Conservation (phyloP, 2,329 filamentous ascomycete species). For the Aureobasidium sp. region DNA sequence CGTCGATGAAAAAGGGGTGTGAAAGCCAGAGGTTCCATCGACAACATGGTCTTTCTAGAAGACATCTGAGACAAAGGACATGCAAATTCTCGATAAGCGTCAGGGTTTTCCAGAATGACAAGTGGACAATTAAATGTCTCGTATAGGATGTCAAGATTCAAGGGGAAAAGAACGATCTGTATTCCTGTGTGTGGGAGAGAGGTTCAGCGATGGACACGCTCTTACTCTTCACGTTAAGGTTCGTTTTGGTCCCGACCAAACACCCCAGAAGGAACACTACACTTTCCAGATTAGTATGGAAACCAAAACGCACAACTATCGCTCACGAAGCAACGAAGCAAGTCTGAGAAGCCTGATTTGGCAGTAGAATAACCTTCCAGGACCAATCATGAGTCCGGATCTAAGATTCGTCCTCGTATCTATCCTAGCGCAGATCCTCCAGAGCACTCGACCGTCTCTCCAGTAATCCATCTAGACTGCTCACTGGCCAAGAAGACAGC, state of each 20-base stretch:
- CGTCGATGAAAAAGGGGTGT: background rate
- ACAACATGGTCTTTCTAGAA: background rate
- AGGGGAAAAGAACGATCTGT: background rate
- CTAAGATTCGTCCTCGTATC: background rate
- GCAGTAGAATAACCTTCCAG: too few species aligned
- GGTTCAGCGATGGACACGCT: background rate
- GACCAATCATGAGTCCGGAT: too few species aligned
- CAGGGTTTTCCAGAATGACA: background rate
- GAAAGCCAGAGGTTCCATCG: background rate
- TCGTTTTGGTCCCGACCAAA: background rate
- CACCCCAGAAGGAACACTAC: too few species aligned
- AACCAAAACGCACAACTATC: background rate
- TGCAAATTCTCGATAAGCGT: background rate
- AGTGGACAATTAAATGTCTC: background rate
- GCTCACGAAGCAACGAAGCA: too few species aligned
- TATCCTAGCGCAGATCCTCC: conserved; percentile 1
- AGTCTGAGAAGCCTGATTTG: too few species aligned
- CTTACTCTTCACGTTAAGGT: background rate
- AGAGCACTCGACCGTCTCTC: conserved; percentile 24
- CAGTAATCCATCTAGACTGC: conserved; percentile 41
- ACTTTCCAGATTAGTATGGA: background rate
- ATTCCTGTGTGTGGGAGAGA: background rate
- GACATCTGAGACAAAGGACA: background rate
- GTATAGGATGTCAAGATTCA: background rate
- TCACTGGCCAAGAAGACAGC: conserved; percentile 40